Evolutionary conservation across 495 filamentous ascomycete genomes (phyloP), one percentile per base, ranked within the genome.

Genomic region (Recurvomyces mirabilis): DNA sequence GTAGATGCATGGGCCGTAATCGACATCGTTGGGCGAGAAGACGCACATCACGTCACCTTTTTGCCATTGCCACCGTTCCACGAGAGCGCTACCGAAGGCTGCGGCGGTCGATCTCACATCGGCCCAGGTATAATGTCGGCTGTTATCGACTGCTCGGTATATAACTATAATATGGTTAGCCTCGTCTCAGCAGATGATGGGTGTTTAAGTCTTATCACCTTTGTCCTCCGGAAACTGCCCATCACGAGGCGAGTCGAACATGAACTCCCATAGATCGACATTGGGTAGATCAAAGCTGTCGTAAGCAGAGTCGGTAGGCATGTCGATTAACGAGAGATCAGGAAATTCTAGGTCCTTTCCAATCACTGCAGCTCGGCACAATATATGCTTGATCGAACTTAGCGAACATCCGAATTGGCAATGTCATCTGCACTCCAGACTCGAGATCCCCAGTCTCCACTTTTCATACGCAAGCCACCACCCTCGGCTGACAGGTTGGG

Each of bases 21-120:
- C 64, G 44, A 67, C 63, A 43, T 49, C 58, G 37, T 67, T 67
- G 14, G 61, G 61, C 0, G 63, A 60, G 52, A 50, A 64, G 11
- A 67, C 43, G 10, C 54, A 60, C n/a, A 67, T 56, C 2, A 65
- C 60, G 38, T 66, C 85, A 46, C 85, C 85, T 55, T 81, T 88
- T 47, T 72, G 69, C 84, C 86, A 95, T 34, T 77, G 68, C 69
- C 75, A 93, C 23, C 68, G 47, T n/a, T 71, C 68, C 55, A 77
- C 79, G 10, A 96, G 67, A 0, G 87, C 91, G 38, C 77, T 75
- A 20, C 86, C 91, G 54, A 96, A 93, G 18, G 78, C 73, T 36
- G 78, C 60, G 2, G 84, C 79, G 13, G 75, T 71, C 26, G 65
- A 65, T 46, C 74, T 78, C 22, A 84, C 60, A 33, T 81, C 68